These are phyloP conservation scores for Lepiota brunneoincarnata DNA, from an alignment of 768 basidiomycete genomes.

Conservation along the genomic window DNA sequence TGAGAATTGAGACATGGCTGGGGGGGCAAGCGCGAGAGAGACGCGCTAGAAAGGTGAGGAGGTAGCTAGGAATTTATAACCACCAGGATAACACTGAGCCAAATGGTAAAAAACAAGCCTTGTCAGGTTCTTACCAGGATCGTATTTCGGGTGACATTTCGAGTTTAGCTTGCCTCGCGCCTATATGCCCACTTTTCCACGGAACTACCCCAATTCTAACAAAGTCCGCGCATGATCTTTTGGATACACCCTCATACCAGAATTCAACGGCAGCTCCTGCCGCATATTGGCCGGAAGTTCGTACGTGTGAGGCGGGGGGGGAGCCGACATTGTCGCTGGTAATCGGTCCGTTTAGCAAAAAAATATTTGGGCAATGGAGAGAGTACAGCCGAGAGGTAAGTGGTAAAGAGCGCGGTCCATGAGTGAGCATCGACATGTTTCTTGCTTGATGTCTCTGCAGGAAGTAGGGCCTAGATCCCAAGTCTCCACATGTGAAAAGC, in stretches of 20 bases:
- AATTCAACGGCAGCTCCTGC: no score
- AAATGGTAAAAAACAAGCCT: conserved; percentile 6
- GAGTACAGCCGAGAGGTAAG: no score
- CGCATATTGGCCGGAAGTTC: no score
- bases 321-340: no score
- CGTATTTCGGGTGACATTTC: conserved; percentile 1
- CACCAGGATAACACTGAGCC: background rate
- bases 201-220: background rate
- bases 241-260: background rate
- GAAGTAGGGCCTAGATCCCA: no score
- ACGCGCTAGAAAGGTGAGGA: background rate
- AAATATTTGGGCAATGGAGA: no score
- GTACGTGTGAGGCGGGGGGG: no score
- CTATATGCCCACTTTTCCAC: conserved; percentile 4
- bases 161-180: conserved; percentile 6
- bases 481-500: no score
- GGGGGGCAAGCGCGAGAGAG: background rate
- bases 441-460: no score
- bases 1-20: background rate
- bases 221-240: background rate
- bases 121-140: conserved; percentile 7
- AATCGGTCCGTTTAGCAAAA: no score
- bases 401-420: no score
- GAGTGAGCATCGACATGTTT: no score
- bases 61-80: background rate